These are phyloP conservation scores for Tetrapisispora nanseiensis DNA, from an alignment of 805 yeast genomes.

Conservation along the genomic window DNA sequence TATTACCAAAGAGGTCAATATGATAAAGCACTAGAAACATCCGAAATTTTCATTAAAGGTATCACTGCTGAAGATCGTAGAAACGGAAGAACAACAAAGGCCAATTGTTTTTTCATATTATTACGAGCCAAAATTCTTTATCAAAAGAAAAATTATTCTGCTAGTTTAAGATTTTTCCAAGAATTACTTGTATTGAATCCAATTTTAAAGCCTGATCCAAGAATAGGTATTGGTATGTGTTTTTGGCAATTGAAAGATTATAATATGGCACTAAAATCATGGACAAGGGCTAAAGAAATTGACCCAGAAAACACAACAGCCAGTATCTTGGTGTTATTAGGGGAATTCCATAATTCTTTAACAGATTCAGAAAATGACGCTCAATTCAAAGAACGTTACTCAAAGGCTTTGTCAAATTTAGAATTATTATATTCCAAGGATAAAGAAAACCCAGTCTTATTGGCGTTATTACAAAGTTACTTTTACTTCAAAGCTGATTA, in stretches of 20 bases:
- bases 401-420: constrained; percentile 43
- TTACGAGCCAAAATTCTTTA: constrained; percentile 79
- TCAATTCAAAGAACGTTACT: constrained; percentile 52
- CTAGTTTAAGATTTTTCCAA: constrained; percentile 76
- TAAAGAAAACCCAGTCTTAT: constrained; percentile 49
- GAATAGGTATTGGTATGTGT: constrained; percentile 91
- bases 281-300: constrained; percentile 70
- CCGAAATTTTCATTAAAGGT: constrained; percentile 47
- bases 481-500: constrained; percentile 60
- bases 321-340: constrained; percentile 53
- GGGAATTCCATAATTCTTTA: constrained; percentile 54
- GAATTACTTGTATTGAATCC: constrained; percentile 71
- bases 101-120: constrained; percentile 64
- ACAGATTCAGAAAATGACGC: constrained; percentile 39
- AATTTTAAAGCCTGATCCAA: constrained; percentile 74
- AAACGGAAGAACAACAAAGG: constrained; percentile 36
- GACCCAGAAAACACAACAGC: constrained; percentile 53
- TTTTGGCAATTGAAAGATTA: constrained; percentile 81
- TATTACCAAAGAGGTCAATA: constrained; percentile 47
- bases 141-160: constrained; percentile 58
- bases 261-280: constrained; percentile 65
- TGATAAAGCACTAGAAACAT: constrained; percentile 61
- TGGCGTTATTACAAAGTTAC: constrained; percentile 58
- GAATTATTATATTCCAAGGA: constrained; percentile 32
- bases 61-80: constrained; percentile 29